Evolutionary conservation across 306 rosid genomes (phyloP).

Genomic region (Glycyrrhiza uralensis): DNA sequence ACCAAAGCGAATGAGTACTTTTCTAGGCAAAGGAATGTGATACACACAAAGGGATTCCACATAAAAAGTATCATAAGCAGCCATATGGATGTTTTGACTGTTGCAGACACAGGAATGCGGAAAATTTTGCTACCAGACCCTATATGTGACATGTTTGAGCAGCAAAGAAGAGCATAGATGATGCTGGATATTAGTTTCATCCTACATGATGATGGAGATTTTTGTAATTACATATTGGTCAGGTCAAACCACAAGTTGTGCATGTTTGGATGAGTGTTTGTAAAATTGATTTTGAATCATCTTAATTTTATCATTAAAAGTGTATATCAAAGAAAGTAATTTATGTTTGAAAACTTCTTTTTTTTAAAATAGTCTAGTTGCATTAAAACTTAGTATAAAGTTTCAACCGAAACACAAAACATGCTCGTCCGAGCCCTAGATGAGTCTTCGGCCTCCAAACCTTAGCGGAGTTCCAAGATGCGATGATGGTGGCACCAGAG

Average conservation of each 20-base stretch:
- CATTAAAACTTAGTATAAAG: too few relatives aligned
- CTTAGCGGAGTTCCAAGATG: too few relatives aligned
- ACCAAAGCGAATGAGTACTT: constrained; percentile 37
- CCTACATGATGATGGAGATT: not conserved
- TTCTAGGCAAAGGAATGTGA: constrained; percentile 39
- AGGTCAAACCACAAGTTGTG: too few relatives aligned
- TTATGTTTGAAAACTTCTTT: too few relatives aligned
- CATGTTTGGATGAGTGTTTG: not conserved
- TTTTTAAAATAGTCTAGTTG: not conserved
- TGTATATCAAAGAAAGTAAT: not conserved
- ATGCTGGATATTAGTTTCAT: not conserved
- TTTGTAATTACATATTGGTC: too few relatives aligned
- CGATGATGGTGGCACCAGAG: too few relatives aligned
- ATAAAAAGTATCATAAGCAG: constrained; percentile 56
- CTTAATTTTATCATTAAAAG: not conserved
- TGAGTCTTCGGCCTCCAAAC: too few relatives aligned
- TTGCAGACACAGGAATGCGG: constrained; percentile 34
- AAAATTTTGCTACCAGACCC: constrained; percentile 68
- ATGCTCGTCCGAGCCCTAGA: too few relatives aligned
- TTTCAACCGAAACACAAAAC: too few relatives aligned
- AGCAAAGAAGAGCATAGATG: constrained; percentile 27
- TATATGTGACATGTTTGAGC: constrained; percentile 41
- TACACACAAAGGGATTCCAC: constrained; percentile 46
- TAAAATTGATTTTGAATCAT: not conserved
- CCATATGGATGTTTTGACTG: constrained; percentile 52